Conservation (phyloP, 2,329 filamentous ascomycete genomes). For the Stagonosporopsis chrysanthemi region DNA sequence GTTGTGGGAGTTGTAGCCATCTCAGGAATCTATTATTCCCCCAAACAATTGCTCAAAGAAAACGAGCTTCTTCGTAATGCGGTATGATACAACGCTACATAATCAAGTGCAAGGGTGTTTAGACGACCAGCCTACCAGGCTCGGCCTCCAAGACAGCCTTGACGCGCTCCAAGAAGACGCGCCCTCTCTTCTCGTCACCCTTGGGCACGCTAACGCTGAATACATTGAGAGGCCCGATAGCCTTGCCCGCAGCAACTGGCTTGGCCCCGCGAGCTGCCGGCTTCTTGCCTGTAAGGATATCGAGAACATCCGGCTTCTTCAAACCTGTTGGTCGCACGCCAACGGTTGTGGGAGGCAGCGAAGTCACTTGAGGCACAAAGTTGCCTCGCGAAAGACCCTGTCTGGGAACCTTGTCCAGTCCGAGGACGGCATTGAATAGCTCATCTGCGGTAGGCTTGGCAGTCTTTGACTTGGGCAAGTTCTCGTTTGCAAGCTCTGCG, state of each 20-base stretch:
- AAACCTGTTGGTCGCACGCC: slow-evolving; percentile 49
- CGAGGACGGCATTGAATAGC: slow-evolving; percentile 88
- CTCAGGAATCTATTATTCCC: too few species aligned
- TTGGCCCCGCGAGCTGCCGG: slow-evolving; percentile 38
- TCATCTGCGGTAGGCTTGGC: slow-evolving; percentile 76
- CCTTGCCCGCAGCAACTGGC: slow-evolving; percentile 39
- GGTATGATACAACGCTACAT: slow-evolving; percentile 40
- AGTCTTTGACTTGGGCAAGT: slow-evolving; percentile 72
- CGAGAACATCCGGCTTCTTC: slow-evolving; percentile 79
- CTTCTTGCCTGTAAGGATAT: slow-evolving; percentile 66
- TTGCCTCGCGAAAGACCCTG: slow-evolving; percentile 62
- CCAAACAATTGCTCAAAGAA: too few species aligned
- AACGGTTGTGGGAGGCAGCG: slow-evolving; percentile 44
- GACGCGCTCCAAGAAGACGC: slow-evolving; percentile 82
- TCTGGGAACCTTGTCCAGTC: slow-evolving; percentile 62
- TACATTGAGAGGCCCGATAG: slow-evolving; percentile 68
- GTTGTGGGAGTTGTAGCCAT: too few species aligned
- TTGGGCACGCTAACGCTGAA: slow-evolving; percentile 83
- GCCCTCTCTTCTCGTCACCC: slow-evolving; percentile 81
- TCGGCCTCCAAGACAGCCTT: slow-evolving; percentile 72
- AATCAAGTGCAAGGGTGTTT: slow-evolving; percentile 19
- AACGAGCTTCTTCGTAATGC: slow-evolving; percentile 8
- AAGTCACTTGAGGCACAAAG: slow-evolving; percentile 76
- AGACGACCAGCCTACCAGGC: slow-evolving; percentile 50
- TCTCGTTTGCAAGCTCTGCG: slow-evolving; percentile 84